Conservation (phyloP, 345 rosid genomes). For the Atalantia buxifolia region DNA sequence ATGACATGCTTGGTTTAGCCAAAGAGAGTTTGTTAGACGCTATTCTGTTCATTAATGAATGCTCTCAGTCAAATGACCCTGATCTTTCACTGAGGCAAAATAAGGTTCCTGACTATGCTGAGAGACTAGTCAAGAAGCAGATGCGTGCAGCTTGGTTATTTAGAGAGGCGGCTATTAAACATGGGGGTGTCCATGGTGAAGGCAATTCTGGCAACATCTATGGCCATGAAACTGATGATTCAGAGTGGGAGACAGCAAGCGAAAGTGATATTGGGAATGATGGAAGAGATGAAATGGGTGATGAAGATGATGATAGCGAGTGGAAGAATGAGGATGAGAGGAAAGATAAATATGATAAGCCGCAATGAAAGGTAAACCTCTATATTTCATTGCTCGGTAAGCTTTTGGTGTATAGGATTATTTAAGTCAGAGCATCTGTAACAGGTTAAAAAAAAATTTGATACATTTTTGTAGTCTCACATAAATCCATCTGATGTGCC, state of each 20-base stretch:
- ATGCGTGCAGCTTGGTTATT: slow-evolving; percentile 99
- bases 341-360: slow-evolving; percentile 46
- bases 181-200: slow-evolving; percentile 78
- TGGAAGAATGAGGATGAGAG: slow-evolving; percentile 58
- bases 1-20: slow-evolving; percentile 90
- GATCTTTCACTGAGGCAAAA: slow-evolving; percentile 89
- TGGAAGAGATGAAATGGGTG: slow-evolving; percentile 70
- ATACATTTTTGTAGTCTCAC: background rate
- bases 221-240: slow-evolving; percentile 79
- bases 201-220: slow-evolving; percentile 61
- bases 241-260: slow-evolving; percentile 98
- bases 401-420: background rate
- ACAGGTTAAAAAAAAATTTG: background rate
- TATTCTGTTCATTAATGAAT: slow-evolving; percentile 90
- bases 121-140: slow-evolving; percentile 93
- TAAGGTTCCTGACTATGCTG: slow-evolving; percentile 98
- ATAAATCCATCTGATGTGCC: background rate
- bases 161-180: slow-evolving; percentile 89
- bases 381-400: background rate
- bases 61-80: slow-evolving; percentile 95
- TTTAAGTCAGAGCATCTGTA: background rate
- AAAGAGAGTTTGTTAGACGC: slow-evolving; percentile 98
- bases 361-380: slow-evolving; percentile 43
- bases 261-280: slow-evolving; percentile 94
- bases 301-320: slow-evolving; percentile 64